Base-by-base conservation (phyloP, 768 basidiomycete genomes). In the Myochromella boudieri region DNA sequence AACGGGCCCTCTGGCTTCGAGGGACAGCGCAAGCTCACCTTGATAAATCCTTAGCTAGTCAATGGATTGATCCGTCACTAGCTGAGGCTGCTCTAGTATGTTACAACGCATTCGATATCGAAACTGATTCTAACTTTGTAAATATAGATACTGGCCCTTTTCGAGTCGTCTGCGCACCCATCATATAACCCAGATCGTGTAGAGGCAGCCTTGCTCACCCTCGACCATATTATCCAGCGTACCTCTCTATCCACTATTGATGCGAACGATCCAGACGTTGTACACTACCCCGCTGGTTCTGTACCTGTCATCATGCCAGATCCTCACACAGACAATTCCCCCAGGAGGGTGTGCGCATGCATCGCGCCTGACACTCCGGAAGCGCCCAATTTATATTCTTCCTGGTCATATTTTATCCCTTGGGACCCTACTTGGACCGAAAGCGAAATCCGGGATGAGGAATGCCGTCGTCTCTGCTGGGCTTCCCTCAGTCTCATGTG, bases 391-490 rank as follows among this genome's bases (percentile, higher is more conserved):
- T 67, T 60, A 1, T 67, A 69, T 42, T 63, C 68, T 1, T 68
- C 71, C 8, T 82, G 77, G 68, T 66, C 72, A 0, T 77, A 74
- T 42, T 69, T 68, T 9, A 73, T 81, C 4, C 77, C 81, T 1
- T 91, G 87, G 87, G 76, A 82, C 54, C 61, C 72, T 0, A 49
- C 63, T 2, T 87, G 85, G 85, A 67, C 70, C 2, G 60, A 68
- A 0, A 68, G 66, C 1, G 77, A 91, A 52, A 72, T 76, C 26
- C 75, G 76, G 28, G 77, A 76, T 44, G 89, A 91, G 58, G 84
- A 87, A 55, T 81, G 81, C 46, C 76, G 88, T n/a, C 68, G 89
- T 20, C 69, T 91, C 14, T 86, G 84, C 58, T 91, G 89, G 89
- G 77, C 78, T 48, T 77, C 88, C 14, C 74, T 91, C 31, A 76